Percentiles rank a stretch among this genome's conserved stretches.
Evolutionary conservation across 768 basidiomycete species (phyloP).

Genomic region (Auricularia auricula-judae): DNA sequence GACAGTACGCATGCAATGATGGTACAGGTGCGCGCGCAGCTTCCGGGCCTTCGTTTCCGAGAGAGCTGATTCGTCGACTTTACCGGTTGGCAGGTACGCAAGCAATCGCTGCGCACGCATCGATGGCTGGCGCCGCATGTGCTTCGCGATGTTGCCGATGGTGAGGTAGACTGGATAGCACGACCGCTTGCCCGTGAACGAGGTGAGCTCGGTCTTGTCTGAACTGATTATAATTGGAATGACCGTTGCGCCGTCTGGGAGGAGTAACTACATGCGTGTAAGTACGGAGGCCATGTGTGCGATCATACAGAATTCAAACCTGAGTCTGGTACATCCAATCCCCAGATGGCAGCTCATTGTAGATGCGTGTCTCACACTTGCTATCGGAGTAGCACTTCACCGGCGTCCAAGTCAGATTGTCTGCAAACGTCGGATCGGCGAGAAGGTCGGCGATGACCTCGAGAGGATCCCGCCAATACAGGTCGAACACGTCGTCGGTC

Average conservation of each 20-base stretch:
- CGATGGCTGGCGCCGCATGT: constrained; percentile 8
- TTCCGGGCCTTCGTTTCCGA: neutral
- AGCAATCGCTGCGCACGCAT: constrained; percentile 15
- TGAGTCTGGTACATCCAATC: constrained; percentile 44
- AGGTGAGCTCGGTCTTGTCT: constrained; percentile 13
- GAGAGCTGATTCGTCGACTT: neutral
- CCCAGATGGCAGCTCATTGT: constrained; percentile 34
- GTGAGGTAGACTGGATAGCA: constrained; percentile 5
- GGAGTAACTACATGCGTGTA: neutral
- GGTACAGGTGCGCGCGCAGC: constrained; percentile 2
- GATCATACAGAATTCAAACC: constrained; percentile 18
- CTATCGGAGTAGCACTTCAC: constrained; percentile 27
- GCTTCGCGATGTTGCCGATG: constrained; percentile 1
- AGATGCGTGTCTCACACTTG: constrained; percentile 17
- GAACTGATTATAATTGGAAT: constrained; percentile 15
- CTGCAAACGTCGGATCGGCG: constrained; percentile 22
- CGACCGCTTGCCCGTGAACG: constrained; percentile 10
- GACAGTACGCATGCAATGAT: constrained; percentile 2
- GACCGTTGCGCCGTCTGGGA: constrained; percentile 2
- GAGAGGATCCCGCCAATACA: constrained; percentile 25
- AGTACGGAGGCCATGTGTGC: neutral
- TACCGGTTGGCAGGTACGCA: constrained; percentile 14
- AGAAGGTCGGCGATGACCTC: constrained; percentile 26
- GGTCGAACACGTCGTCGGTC: constrained; percentile 13
- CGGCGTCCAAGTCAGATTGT: constrained; percentile 21